Evolutionary conservation across 2,329 filamentous ascomycete genomes (phyloP).

Genomic region (Ascomycota sp.): DNA sequence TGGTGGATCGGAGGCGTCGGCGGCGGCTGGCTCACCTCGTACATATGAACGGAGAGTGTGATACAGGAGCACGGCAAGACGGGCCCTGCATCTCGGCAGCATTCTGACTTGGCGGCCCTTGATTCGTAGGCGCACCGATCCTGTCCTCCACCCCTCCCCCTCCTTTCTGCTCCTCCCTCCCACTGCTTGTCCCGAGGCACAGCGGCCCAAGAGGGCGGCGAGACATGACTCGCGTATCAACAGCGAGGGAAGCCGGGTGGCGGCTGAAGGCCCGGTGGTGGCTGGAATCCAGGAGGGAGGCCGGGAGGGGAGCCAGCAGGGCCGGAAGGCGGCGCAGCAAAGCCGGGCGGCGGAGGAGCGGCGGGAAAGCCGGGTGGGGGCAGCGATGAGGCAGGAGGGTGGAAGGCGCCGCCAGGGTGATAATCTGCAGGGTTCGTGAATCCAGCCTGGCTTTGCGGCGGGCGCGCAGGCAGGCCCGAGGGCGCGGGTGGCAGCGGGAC

Average conservation of each 20-base stretch:
- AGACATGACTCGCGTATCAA: neutral
- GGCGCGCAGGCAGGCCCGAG: conserved; percentile 27
- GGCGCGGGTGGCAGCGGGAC: conserved; percentile 26
- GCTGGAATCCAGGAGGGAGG: conserved; percentile 24
- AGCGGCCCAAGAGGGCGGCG: no score
- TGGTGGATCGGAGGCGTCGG: no score
- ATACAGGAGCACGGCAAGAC: no score
- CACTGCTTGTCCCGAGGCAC: no score
- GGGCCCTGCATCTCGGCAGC: no score
- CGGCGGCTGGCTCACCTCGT: no score
- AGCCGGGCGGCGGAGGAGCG: conserved; percentile 19
- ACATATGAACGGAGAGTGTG: no score
- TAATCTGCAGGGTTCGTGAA: conserved; percentile 27
- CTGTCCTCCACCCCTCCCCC: no score
- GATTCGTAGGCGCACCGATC: no score
- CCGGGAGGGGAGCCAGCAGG: conserved; percentile 14
- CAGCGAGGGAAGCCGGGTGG: conserved; percentile 18
- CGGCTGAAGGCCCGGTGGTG: conserved; percentile 22
- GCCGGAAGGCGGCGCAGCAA: conserved; percentile 16
- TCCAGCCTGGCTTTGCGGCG: conserved; percentile 23
- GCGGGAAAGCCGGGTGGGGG: conserved; percentile 17
- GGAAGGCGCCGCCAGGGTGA: conserved; percentile 22
- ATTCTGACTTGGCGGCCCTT: no score
- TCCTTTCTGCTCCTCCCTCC: neutral
- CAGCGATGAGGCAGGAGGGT: no score